Conservation (phyloP, 306 rosid species). For the Mucuna pruriens region DNA sequence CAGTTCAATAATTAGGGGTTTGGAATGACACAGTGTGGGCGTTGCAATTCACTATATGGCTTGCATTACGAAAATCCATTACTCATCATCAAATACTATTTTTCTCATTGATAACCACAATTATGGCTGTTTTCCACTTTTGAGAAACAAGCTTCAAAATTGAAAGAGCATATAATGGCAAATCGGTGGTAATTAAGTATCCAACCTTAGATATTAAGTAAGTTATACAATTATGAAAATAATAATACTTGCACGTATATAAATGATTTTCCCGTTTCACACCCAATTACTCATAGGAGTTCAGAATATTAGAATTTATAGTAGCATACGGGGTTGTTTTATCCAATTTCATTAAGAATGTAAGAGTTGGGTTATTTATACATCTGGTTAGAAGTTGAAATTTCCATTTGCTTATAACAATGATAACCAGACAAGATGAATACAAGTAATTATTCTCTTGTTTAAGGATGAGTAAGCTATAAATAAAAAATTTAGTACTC, state of each 20-base stretch:
- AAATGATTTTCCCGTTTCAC: neutral
- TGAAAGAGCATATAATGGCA: neutral
- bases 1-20: neutral
- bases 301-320: too few relatives aligned
- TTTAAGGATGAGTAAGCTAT: too few relatives aligned
- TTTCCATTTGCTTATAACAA: too few relatives aligned
- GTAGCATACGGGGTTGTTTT: too few relatives aligned
- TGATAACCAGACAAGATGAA: too few relatives aligned
- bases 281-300: too few relatives aligned
- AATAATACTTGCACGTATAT: conserved; percentile 27
- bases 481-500: too few relatives aligned
- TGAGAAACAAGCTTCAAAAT: neutral
- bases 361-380: too few relatives aligned
- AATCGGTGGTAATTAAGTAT: neutral
- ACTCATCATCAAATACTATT: neutral
- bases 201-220: neutral
- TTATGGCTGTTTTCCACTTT: conserved; percentile 6
- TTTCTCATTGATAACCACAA: neutral
- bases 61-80: neutral
- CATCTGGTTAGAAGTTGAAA: too few relatives aligned
- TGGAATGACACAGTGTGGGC: neutral
- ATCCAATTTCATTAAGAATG: too few relatives aligned
- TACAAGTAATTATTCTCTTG: too few relatives aligned
- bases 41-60: neutral
- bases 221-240: conserved; percentile 13